phyloP scores from a whole-genome alignment of 345 rosid species.

The Citrus trifoliata region DNA sequence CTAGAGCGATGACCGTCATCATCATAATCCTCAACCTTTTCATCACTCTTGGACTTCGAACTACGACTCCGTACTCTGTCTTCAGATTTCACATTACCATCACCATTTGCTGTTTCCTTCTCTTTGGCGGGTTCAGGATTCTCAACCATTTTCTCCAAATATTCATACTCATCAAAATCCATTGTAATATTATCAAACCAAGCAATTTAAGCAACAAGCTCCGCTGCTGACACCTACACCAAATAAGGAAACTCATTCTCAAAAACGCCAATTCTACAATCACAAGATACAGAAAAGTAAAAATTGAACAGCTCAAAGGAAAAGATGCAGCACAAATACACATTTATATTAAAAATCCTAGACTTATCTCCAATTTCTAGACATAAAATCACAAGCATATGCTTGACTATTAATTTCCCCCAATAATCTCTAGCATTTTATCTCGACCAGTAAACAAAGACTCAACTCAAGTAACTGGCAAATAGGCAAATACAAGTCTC shows the following conservation, averaged over 20 bases:
- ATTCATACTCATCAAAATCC: slow-evolving; percentile 98
- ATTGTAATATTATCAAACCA: slow-evolving; percentile 24
- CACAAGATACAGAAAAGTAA: background rate
- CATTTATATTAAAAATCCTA: background rate
- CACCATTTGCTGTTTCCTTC: slow-evolving; percentile 59
- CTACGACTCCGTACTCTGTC: slow-evolving; percentile 47
- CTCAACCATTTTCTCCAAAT: slow-evolving; percentile 86
- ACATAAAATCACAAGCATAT: background rate
- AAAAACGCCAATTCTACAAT: background rate
- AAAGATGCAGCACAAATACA: background rate
- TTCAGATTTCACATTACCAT: slow-evolving; percentile 36
- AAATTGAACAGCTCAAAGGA: background rate
- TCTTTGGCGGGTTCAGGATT: slow-evolving; percentile 50
- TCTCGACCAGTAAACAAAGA: background rate
- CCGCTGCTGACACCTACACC: background rate
- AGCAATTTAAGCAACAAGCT: background rate
- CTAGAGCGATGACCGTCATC: slow-evolving; percentile 48
- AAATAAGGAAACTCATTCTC: background rate
- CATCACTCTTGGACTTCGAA: slow-evolving; percentile 55
- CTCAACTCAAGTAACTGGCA: background rate
- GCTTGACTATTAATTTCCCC: background rate
- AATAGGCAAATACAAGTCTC: background rate
- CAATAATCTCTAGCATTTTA: background rate
- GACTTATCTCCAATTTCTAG: background rate
- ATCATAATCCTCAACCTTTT: slow-evolving; percentile 40